phyloP scores from a whole-genome alignment of 768 basidiomycete species.

The Amylocystis lapponica region DNA sequence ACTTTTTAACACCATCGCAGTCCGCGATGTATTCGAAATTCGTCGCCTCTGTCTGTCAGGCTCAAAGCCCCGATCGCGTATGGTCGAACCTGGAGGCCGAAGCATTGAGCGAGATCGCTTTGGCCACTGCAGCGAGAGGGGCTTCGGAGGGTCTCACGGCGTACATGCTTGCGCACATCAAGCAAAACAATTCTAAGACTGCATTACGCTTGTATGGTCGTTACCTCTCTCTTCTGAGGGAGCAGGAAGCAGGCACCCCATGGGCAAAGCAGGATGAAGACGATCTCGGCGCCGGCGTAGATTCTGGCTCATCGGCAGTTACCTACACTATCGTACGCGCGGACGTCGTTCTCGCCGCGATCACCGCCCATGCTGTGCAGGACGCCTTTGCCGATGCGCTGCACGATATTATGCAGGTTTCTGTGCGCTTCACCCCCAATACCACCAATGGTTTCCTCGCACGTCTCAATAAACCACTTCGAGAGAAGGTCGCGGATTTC shows the following conservation, averaged over 20 bases:
- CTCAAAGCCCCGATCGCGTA: neutral
- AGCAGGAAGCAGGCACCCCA: constrained; percentile 11
- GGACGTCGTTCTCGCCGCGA: constrained; percentile 42
- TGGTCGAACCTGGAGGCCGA: constrained; percentile 21
- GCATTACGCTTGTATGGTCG: constrained; percentile 9
- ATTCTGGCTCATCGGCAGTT: neutral
- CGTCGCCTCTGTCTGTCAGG: constrained; percentile 20
- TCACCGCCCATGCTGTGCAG: constrained; percentile 57
- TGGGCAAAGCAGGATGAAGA: neutral
- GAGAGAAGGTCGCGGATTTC: constrained; percentile 39
- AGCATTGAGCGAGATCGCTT: constrained; percentile 41
- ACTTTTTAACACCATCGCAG: constrained; percentile 39
- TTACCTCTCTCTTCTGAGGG: constrained; percentile 16
- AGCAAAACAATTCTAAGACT: constrained; percentile 15
- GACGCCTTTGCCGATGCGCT: constrained; percentile 56
- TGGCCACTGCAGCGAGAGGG: constrained; percentile 40
- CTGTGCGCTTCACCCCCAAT: constrained; percentile 29
- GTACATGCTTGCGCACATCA: constrained; percentile 9
- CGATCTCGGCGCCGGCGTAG: neutral
- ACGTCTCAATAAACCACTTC: constrained; percentile 38
- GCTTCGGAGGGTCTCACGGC: constrained; percentile 25
- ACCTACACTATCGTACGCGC: constrained; percentile 6
- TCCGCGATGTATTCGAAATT: constrained; percentile 34
- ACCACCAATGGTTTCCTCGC: constrained; percentile 36
- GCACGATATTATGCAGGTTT: constrained; percentile 33